Evolutionary conservation across 2,329 filamentous ascomycete genomes (phyloP), one percentile per base, ranked within the genome.

Genomic region (Didymella lethalis): DNA sequence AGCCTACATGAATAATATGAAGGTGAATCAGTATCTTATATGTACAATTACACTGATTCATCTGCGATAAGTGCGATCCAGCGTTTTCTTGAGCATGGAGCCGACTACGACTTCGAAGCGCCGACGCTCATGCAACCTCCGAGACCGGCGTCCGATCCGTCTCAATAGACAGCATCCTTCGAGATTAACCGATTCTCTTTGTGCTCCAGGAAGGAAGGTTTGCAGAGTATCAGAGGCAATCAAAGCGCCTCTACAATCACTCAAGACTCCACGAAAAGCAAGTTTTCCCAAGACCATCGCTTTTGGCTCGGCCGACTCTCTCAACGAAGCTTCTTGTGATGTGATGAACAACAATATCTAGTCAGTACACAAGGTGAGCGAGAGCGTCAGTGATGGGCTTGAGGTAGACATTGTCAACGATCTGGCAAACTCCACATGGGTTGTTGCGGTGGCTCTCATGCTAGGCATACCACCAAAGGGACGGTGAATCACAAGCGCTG

Each of bases 131-230:
- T 40, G 3, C 18, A 18, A 5, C 36, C 36, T 11, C 18, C 36
- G 4, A 40, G 18, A 12, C 36, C 23, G 36, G 18, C 23, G 8
- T 40, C 18, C 7, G 36, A 40, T 18, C 23, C 18, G 36, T 40
- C 36, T 18, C 14, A 5, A 50, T 50, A 29, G 23, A 41, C 20
- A 50, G 16, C 8, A 25, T 50, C 10, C 26, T 50, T 26, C 16
- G 18, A 20, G 48, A 50, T 20, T 28, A 6, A 81, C 86, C 75
- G 85, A 84, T 10, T 87, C 89, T 3, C 90, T 16, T 34, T 44
- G 38, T 90, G 0, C 78, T 80, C 0, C 90, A 93, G 76, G 93
- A 90, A 69, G 78, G 81, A 58, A 86, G 85, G 67, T 92, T 93
- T 93, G 65, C 25, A 20, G 20, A 20, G 31, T 10, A 20, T 49